These are phyloP conservation scores for Phylloporus sp. DNA, from an alignment of 768 basidiomycete species.

Conservation along the genomic window DNA sequence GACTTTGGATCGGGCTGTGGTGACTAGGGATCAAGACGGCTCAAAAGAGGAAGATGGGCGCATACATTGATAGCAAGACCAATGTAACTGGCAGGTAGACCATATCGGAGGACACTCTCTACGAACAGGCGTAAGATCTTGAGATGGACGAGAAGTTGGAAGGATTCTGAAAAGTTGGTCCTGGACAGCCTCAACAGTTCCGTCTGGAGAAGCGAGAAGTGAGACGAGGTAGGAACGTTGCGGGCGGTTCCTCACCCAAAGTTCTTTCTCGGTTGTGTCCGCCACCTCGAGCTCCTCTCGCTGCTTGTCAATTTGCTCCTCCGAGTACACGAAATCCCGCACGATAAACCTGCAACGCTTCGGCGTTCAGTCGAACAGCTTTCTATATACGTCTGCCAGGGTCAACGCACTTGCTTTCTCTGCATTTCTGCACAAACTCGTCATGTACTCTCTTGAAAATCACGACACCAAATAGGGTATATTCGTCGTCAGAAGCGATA, in stretches of 20 bases:
- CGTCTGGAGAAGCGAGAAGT: constrained; percentile 46
- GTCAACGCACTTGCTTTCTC: constrained; percentile 81
- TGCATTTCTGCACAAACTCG: constrained; percentile 87
- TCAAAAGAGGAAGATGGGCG: not conserved
- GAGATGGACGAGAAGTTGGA: constrained; percentile 89
- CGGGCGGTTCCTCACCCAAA: constrained; percentile 67
- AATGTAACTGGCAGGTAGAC: constrained; percentile 86
- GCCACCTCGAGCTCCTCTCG: constrained; percentile 75
- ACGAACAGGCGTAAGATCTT: constrained; percentile 89
- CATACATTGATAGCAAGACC: constrained; percentile 77
- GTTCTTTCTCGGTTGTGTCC: constrained; percentile 86
- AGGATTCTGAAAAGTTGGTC: constrained; percentile 96
- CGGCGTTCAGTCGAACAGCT: constrained; percentile 4
- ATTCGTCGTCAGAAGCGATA: constrained; percentile 85
- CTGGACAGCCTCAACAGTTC: constrained; percentile 86
- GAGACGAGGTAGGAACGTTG: not conserved
- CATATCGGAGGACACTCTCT: constrained; percentile 93
- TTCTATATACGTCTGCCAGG: not conserved
- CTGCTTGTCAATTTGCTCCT: constrained; percentile 75
- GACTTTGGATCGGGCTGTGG: constrained; percentile 80
- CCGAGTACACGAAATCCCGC: constrained; percentile 90
- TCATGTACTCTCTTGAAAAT: constrained; percentile 90
- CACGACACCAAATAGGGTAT: constrained; percentile 76
- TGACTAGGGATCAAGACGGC: not conserved
- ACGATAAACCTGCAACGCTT: constrained; percentile 68